Evolutionary conservation across 345 rosid species (phyloP).

Genomic region (Euphorbia tirucalli): DNA sequence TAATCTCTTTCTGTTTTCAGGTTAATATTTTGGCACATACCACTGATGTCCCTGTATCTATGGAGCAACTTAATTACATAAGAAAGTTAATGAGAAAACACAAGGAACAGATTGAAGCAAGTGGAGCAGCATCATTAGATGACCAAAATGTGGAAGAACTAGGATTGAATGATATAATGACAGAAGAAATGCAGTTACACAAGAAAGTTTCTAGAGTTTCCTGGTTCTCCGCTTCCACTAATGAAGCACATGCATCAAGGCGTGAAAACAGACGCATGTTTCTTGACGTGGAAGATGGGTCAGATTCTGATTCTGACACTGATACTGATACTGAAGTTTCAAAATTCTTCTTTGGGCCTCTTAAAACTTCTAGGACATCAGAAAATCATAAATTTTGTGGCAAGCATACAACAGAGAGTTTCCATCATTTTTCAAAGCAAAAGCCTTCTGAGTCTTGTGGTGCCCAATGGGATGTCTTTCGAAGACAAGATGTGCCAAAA

Average conservation of each 20-base stretch:
- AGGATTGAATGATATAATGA: constrained; percentile 25
- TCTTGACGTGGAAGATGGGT: constrained; percentile 33
- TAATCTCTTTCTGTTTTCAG: constrained; percentile 43
- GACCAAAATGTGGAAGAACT: constrained; percentile 34
- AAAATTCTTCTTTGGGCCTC: constrained; percentile 31
- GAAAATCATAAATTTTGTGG: constrained; percentile 25
- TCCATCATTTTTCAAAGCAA: constrained; percentile 30
- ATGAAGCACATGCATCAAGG: constrained; percentile 22
- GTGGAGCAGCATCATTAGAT: constrained; percentile 20
- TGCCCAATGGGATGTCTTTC: constrained; percentile 93
- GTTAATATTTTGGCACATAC: constrained; percentile 85
- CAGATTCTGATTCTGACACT: constrained; percentile 46
- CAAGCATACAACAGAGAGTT: constrained; percentile 29
- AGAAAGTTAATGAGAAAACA: constrained; percentile 66
- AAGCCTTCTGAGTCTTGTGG: constrained; percentile 49
- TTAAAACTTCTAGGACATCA: constrained; percentile 35
- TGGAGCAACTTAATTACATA: constrained; percentile 72
- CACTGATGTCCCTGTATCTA: constrained; percentile 65
- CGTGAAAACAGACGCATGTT: constrained; percentile 22
- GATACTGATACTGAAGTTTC: constrained; percentile 39
- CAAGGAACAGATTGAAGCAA: constrained; percentile 37
- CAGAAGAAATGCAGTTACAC: constrained; percentile 34
- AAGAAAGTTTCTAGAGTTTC: constrained; percentile 37
- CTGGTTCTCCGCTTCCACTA: constrained; percentile 35
- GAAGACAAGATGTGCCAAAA: constrained; percentile 80